A percentile compares a stretch with the other conserved stretches of the same genome.
These are phyloP conservation scores for Brassica hybrid DNA, from an alignment of 441 rosid genomes.

Conservation along the genomic window DNA sequence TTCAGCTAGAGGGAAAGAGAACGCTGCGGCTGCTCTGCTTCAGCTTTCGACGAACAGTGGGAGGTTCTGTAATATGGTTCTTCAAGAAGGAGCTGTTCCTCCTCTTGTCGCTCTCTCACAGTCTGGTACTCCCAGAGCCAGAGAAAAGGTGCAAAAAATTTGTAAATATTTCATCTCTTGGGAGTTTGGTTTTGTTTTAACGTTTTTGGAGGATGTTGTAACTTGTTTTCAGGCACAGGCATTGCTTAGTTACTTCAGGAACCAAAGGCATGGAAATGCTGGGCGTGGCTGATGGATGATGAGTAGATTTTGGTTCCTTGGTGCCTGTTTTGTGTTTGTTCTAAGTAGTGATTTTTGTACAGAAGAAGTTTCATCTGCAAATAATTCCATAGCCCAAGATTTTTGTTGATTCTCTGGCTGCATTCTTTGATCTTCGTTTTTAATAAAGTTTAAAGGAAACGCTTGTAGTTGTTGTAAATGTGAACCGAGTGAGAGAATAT, in stretches of 20 bases:
- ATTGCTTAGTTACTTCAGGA: slow-evolving; percentile 79
- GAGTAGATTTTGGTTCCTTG: slow-evolving; percentile 15
- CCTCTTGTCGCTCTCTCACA: slow-evolving; percentile 90
- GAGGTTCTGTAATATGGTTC: slow-evolving; percentile 78
- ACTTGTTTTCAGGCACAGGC: slow-evolving; percentile 71
- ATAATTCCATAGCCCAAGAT: slow-evolving; percentile 28
- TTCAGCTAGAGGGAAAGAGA: slow-evolving; percentile 94
- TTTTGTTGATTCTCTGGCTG: slow-evolving; percentile 30
- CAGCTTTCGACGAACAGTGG: slow-evolving; percentile 77
- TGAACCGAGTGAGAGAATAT: neutral
- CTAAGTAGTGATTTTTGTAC: slow-evolving; percentile 38
- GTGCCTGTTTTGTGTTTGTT: slow-evolving; percentile 27
- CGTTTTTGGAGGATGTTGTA: slow-evolving; percentile 25
- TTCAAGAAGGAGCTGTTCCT: slow-evolving; percentile 98
- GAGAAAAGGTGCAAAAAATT: slow-evolving; percentile 68
- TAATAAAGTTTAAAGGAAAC: neutral
- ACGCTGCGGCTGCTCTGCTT: slow-evolving; percentile 95
- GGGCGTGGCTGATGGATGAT: slow-evolving; percentile 63
- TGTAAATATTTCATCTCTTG: neutral
- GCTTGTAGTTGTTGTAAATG: neutral
- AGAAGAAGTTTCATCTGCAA: slow-evolving; percentile 37
- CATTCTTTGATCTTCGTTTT: slow-evolving; percentile 23
- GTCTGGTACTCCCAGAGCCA: slow-evolving; percentile 92
- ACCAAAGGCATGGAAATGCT: slow-evolving; percentile 72
- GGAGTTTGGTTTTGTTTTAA: slow-evolving; percentile 6